phyloP scores from a whole-genome alignment of 371 early-diverging fungal species.

The Syncephalastrum contaminatum region DNA sequence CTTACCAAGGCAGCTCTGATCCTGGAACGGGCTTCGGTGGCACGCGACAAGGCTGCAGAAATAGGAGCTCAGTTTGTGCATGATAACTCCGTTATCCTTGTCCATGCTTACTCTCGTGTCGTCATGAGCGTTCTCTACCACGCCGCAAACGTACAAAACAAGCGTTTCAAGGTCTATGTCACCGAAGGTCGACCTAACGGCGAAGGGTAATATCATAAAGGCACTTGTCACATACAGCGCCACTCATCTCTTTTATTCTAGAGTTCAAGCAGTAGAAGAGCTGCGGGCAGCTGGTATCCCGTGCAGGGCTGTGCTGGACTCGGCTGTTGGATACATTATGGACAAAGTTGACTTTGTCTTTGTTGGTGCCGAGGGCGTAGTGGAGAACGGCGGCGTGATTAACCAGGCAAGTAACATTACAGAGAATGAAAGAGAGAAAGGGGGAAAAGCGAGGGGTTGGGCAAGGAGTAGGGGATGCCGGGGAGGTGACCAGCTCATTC shows the following conservation, averaged over 20 bases:
- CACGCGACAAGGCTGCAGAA: conserved; percentile 77
- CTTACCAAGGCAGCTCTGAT: conserved; percentile 73
- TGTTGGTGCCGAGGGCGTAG: conserved; percentile 97
- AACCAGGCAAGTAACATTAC: conserved; percentile 66
- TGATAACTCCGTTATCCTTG: conserved; percentile 85
- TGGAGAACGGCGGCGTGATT: conserved; percentile 96
- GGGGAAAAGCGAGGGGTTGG: conserved; percentile 87
- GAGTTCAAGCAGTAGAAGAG: conserved; percentile 73
- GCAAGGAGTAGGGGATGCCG: conserved; percentile 95
- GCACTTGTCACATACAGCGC: too few species aligned
- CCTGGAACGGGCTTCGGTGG: conserved; percentile 69
- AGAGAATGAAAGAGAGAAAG: too few species aligned
- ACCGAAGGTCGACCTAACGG: conserved; percentile 83
- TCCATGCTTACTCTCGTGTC: conserved; percentile 95
- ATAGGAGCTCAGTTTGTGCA: conserved; percentile 87
- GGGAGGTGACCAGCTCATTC: conserved; percentile 91
- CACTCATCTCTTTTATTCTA: conserved; percentile 20
- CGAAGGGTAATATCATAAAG: conserved; percentile 65
- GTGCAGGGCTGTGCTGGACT: conserved; percentile 85
- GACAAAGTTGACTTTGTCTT: conserved; percentile 92
- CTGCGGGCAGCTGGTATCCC: conserved; percentile 81
- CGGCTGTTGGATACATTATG: conserved; percentile 93
- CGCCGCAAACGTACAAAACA: conserved; percentile 73
- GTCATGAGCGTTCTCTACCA: conserved; percentile 81
- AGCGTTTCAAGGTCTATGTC: conserved; percentile 86